phyloP scores from a whole-genome alignment of 257 asterid genomes.

The Knoxia roxburghii region DNA sequence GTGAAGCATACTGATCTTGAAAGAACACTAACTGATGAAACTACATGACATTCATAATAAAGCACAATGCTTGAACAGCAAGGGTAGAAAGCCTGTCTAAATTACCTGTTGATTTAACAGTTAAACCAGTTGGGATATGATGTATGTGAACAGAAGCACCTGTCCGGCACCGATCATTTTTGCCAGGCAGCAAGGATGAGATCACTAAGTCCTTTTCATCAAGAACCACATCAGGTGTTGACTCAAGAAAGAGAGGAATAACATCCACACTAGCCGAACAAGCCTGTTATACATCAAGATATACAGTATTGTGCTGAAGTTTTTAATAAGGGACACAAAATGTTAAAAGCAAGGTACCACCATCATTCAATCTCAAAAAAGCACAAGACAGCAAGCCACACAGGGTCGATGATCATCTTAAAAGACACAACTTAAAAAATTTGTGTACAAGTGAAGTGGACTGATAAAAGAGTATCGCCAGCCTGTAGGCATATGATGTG shows the following conservation, averaged over 20 bases:
- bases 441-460: background rate
- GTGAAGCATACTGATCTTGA: background rate
- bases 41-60: background rate
- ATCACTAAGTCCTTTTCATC: slow-evolving; percentile 45
- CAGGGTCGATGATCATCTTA: background rate
- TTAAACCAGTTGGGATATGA: slow-evolving; percentile 65
- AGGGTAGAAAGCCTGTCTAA: background rate
- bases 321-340: background rate
- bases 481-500: background rate
- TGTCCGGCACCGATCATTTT: slow-evolving; percentile 19
- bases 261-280: slow-evolving; percentile 57
- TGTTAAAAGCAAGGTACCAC: background rate
- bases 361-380: background rate
- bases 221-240: slow-evolving; percentile 46
- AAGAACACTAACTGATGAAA: background rate
- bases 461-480: background rate
- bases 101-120: slow-evolving; percentile 63
- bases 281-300: slow-evolving; percentile 30
- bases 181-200: slow-evolving; percentile 27
- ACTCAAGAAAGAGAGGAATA: slow-evolving; percentile 75
- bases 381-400: background rate
- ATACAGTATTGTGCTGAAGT: background rate
- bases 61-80: background rate
- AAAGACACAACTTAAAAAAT: background rate
- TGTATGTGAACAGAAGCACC: slow-evolving; percentile 45